Base-by-base conservation (phyloP, 2,329 filamentous ascomycete species). In the Raffaelea ambrosiae region DNA sequence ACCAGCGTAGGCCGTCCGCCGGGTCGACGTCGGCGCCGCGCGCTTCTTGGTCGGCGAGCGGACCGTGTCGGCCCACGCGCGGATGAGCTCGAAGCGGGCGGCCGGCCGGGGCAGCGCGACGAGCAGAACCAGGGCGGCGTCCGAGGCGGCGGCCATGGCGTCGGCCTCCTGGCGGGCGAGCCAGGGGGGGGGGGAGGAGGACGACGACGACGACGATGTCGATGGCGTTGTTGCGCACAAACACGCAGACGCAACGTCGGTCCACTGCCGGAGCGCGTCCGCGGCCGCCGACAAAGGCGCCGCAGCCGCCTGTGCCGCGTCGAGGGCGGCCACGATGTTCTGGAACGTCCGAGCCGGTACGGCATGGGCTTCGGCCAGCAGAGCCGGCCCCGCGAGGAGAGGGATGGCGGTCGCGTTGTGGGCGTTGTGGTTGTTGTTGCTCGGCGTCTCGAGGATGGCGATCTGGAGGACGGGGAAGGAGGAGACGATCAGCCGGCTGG, bases 401-500 rank as follows among this genome's bases (percentile, higher is more conserved):
- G 31, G n/a, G n/a, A 33, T 33, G 2, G 54, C 23, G 14, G 44
- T 40, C 38, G 45, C 31, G 13, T 14, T 18, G 3, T n/a, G n/a
- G n/a, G n/a, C n/a, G n/a, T n/a, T n/a, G n/a, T n/a, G n/a, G n/a
- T n/a, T n/a, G n/a, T n/a, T n/a, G n/a, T n/a, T n/a, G 3, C 26
- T n/a, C 35, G 10, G 14, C 13, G 2, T 22, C 20, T 22, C 26
- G 1, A 65, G 48, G 3, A 62, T 47, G 3, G 59, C 58, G n/a
- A 64, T 55, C 48, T 76, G 67, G 2, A 79, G 57, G 1, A 74
- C 47, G 1, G 77, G 76, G 10, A 72, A 62, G 0, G 67, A 61
- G 4, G 80, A 72, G 7, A 76, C 67, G 11, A 84, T 67, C 1
- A 87, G 67, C n/a, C 67, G 69, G 54, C 78, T 74, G 14, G 72